These are phyloP conservation scores for Microcyclosporella mali DNA, from an alignment of 2,329 filamentous ascomycete genomes.

Conservation along the genomic window DNA sequence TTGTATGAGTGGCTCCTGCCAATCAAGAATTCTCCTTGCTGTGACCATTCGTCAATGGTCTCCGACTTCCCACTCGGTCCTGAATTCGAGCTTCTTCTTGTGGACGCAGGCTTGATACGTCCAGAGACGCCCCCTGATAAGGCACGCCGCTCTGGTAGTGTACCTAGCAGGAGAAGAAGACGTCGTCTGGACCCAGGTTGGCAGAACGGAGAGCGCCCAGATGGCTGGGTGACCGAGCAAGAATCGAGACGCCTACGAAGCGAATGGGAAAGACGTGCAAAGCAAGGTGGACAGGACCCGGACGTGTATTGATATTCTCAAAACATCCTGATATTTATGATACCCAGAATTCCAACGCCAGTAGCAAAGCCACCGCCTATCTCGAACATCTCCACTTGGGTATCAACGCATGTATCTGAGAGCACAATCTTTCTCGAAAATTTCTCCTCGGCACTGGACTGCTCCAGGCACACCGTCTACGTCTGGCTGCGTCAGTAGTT, in stretches of 20 bases:
- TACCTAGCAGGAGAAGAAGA: constrained; percentile 14
- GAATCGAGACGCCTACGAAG: constrained; percentile 24
- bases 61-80: constrained; percentile 32
- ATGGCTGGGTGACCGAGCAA: constrained; percentile 28
- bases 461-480: neutral
- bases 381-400: too few species aligned
- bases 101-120: constrained; percentile 26
- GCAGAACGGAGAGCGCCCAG: constrained; percentile 32
- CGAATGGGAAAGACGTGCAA: constrained; percentile 14
- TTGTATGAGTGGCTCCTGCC: constrained; percentile 76
- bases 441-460: too few species aligned
- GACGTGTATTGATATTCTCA: constrained; percentile 4
- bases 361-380: too few species aligned
- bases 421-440: too few species aligned
- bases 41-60: constrained; percentile 46
- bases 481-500: neutral
- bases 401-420: too few species aligned
- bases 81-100: constrained; percentile 30
- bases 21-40: constrained; percentile 66
- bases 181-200: constrained; percentile 26
- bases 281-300: constrained; percentile 5
- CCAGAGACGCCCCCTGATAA: constrained; percentile 7
- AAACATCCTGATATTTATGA: too few species aligned
- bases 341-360: too few species aligned
- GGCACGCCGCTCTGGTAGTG: constrained; percentile 8